Evolutionary conservation across 2,329 filamentous ascomycete species (phyloP).

Genomic region (Didymella arachidicola): DNA sequence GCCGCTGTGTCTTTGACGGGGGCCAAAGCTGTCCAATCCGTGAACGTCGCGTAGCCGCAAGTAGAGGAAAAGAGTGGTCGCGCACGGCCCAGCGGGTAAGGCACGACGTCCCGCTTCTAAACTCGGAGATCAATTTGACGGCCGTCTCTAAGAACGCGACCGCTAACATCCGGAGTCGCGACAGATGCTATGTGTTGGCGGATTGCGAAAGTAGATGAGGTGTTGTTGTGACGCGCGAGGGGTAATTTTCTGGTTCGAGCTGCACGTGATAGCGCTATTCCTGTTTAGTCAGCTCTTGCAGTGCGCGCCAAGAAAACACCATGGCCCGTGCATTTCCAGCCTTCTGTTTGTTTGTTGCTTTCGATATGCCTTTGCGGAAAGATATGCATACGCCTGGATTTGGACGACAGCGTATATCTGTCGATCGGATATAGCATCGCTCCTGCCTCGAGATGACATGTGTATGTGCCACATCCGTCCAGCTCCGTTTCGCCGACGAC

Average conservation of each 20-base stretch:
- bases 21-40: conserved; percentile 51
- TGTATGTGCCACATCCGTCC: neutral
- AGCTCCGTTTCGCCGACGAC: neutral
- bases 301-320: conserved; percentile 32
- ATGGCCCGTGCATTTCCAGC: conserved; percentile 11
- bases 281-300: conserved; percentile 15
- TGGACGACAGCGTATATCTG: neutral
- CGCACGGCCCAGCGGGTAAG: conserved; percentile 43
- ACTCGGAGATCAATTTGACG: conserved; percentile 19
- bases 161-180: conserved; percentile 10
- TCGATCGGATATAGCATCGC: neutral
- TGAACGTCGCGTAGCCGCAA: conserved; percentile 51
- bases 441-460: neutral
- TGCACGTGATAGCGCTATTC: conserved; percentile 44
- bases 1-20: conserved; percentile 50
- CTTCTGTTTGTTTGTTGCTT: neutral
- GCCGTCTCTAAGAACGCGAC: conserved; percentile 5
- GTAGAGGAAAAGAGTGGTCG: conserved; percentile 48
- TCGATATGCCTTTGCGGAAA: neutral
- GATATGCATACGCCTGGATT: neutral
- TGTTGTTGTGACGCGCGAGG: conserved; percentile 44
- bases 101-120: conserved; percentile 33
- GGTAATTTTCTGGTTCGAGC: conserved; percentile 38
- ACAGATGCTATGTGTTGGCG: conserved; percentile 22
- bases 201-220: conserved; percentile 25